A percentile compares a stretch with the other conserved stretches of the same genome.
Conservation (phyloP, 1,284 basidiomycete species). For the Rhodotorula glutinis region DNA sequence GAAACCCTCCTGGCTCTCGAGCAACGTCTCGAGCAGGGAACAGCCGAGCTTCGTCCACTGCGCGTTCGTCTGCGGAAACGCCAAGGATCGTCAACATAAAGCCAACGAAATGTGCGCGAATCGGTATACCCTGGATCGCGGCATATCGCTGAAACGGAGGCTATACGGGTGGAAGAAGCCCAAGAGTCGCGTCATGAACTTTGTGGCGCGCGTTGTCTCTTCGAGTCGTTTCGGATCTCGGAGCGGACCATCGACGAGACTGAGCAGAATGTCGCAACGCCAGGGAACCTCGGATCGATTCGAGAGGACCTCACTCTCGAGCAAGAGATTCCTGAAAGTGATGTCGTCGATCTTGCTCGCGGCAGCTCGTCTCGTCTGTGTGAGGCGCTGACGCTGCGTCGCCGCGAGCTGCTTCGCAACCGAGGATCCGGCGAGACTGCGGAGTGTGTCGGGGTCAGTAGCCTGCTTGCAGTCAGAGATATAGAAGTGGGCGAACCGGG, state of each 20-base stretch:
- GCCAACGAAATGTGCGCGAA: too few relatives aligned
- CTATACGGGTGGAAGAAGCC: slow-evolving; percentile 89
- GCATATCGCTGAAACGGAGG: slow-evolving; percentile 79
- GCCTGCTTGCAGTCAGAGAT: background rate
- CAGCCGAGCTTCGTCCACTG: slow-evolving; percentile 74
- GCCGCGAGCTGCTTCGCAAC: background rate
- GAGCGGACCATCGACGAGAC: slow-evolving; percentile 87
- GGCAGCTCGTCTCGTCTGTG: slow-evolving; percentile 80
- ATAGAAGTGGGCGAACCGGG: too few relatives aligned
- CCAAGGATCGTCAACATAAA: background rate
- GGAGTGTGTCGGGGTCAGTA: background rate
- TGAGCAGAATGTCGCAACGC: slow-evolving; percentile 84
- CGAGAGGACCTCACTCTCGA: slow-evolving; percentile 84
- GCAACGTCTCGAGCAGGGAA: slow-evolving; percentile 73
- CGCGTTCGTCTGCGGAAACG: slow-evolving; percentile 52
- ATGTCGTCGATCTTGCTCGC: slow-evolving; percentile 87
- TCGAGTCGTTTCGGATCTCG: slow-evolving; percentile 90
- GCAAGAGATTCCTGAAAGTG: slow-evolving; percentile 65
- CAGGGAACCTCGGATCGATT: slow-evolving; percentile 88
- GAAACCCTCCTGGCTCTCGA: slow-evolving; percentile 77
- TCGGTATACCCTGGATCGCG: slow-evolving; percentile 51
- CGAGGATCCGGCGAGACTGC: background rate
- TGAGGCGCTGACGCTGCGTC: slow-evolving; percentile 64
- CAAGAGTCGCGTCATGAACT: slow-evolving; percentile 82
- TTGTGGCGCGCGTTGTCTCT: slow-evolving; percentile 85